Evolutionary conservation across 768 basidiomycete genomes (phyloP).

Genomic region (Trametes villosa): DNA sequence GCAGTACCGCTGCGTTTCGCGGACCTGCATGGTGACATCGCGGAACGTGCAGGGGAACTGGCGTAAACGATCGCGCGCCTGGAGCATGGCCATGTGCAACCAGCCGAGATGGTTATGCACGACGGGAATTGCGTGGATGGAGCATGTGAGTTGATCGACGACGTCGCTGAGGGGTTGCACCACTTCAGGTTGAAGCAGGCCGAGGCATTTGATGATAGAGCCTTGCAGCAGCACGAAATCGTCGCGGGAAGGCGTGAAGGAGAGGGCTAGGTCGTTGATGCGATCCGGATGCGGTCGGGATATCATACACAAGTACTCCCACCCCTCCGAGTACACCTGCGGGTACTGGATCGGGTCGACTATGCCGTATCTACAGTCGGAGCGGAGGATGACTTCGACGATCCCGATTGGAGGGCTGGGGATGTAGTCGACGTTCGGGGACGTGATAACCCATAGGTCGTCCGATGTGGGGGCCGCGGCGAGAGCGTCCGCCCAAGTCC

Average conservation of each 20-base stretch:
- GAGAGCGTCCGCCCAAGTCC: not conserved
- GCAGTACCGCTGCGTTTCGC: not conserved
- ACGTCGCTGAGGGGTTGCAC: not conserved
- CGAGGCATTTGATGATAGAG: not conserved
- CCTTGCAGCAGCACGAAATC: not conserved
- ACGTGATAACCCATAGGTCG: not conserved
- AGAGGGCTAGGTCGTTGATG: not conserved
- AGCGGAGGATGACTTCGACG: not conserved
- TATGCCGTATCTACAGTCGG: not conserved
- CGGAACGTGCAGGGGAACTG: not conserved
- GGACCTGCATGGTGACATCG: not conserved
- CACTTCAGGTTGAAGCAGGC: not conserved
- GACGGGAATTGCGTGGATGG: not conserved
- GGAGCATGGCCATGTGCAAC: not conserved
- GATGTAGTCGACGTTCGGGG: not conserved
- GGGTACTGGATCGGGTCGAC: slow-evolving; percentile 1
- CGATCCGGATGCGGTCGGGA: not conserved
- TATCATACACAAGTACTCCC: not conserved
- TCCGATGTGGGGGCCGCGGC: not conserved
- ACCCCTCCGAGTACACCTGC: not conserved
- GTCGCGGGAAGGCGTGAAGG: not conserved
- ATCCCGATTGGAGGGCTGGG: not conserved
- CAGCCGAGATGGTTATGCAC: not conserved
- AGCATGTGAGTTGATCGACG: not conserved
- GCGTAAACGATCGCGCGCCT: not conserved